Evolutionary conservation across 352 stramenopile species (phyloP), one percentile per base, ranked within the genome.

Genomic region (Thraustochytrium aureum): DNA sequence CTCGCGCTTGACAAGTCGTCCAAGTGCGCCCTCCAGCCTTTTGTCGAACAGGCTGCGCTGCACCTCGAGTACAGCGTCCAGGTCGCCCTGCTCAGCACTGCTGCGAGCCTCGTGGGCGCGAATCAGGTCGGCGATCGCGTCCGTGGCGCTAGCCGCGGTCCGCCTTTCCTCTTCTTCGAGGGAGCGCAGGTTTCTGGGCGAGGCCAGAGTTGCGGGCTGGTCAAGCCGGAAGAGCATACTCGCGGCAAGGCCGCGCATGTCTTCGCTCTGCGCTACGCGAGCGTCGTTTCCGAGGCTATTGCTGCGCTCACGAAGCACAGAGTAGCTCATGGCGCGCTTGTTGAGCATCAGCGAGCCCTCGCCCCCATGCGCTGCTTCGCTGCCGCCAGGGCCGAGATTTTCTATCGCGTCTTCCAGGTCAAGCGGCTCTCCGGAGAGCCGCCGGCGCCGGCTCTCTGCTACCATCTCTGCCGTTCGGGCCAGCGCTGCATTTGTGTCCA

Each of bases 31-130:
- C 6, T 79, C 69, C 32, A 67, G 33, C 3, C 69, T 45, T 32
- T 56, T 74, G 39, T 12, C 26, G 47, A 79, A 35, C 66, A 79
- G 22, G 12, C 50, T 32, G 17, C 38, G 50, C 56, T 79, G 69
- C n/a, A 42, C 20, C 0, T 47, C 22, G 22, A 32, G 0, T 7
- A 54, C 39, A 6, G 56, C 52, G 20, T 74, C 56, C 26, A 45
- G 52, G 69, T 79, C 33, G 50, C 69, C 69, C 30, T 26, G 22
- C 37, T 79, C 52, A 12, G 30, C 52, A 7, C 22, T 52, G 35
- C 66, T 47, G n/a, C 26, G 32, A 4, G 30, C 12, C 30, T 56
- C 69, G 69, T 79, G 35, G 22, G 20, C 30, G 7, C 43, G 65
- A 39, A 61, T n/a, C 66, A 75, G 30, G 35, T 14, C 50, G 6